phyloP scores from a whole-genome alignment of 768 basidiomycete genomes.

The Russula virescens region DNA sequence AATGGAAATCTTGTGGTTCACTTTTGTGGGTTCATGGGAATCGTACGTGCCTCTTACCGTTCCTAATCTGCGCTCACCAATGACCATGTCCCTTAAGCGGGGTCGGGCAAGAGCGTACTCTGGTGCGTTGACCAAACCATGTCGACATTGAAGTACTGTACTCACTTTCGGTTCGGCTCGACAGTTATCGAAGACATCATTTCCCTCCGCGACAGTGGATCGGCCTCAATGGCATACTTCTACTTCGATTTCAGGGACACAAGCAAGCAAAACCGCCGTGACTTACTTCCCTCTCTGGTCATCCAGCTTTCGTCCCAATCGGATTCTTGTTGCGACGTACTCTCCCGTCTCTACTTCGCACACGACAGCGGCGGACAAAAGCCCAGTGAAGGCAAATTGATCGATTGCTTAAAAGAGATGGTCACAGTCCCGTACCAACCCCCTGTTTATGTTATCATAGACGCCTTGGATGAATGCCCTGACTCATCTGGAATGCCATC shows the following conservation, averaged over 20 bases:
- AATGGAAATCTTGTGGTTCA: background rate
- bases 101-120: background rate
- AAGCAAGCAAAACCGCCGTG: background rate
- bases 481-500: background rate
- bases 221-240: background rate
- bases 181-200: background rate
- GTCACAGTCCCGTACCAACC: background rate
- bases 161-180: background rate
- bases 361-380: background rate
- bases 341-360: background rate
- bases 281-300: background rate
- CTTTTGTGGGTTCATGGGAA: conserved; percentile 1
- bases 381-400: background rate
- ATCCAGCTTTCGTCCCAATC: background rate
- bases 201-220: too few species aligned
- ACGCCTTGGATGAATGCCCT: background rate
- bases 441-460: background rate
- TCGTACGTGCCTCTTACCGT: background rate
- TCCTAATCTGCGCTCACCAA: background rate
- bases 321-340: background rate
- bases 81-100: background rate
- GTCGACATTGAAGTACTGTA: background rate
- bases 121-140: background rate
- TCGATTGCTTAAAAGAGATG: background rate
- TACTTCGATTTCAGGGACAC: background rate